Evolutionary conservation across 257 asterid species (phyloP).

Genomic region (Eustoma russellianum): DNA sequence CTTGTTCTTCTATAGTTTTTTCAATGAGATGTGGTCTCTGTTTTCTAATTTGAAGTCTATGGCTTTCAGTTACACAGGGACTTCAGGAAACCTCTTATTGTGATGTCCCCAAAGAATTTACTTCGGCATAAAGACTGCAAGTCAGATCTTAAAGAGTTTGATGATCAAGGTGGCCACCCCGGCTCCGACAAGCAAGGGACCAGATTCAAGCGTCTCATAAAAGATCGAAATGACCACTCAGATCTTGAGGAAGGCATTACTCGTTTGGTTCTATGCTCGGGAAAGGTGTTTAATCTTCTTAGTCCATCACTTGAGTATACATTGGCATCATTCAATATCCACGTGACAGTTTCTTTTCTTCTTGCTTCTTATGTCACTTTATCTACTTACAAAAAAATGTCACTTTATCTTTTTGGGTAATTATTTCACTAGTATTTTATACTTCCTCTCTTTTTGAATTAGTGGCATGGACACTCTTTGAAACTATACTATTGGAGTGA

Average conservation of each 20-base stretch:
- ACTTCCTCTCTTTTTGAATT: no score
- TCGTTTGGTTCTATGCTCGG: constrained; percentile 28
- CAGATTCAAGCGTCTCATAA: constrained; percentile 22
- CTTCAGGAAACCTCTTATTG: constrained; percentile 45
- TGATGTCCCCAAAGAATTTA: constrained; percentile 30
- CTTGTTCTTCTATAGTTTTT: neutral
- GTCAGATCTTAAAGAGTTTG: constrained; percentile 80
- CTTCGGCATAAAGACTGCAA: constrained; percentile 69
- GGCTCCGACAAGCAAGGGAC: constrained; percentile 29
- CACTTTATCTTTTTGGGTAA: no score
- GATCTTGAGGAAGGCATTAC: constrained; percentile 22
- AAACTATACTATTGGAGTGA: no score
- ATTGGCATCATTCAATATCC: neutral
- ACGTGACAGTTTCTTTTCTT: no score
- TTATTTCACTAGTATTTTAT: no score
- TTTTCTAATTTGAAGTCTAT: constrained; percentile 14
- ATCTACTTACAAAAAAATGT: no score
- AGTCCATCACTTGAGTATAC: constrained; percentile 5
- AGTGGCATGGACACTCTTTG: no score
- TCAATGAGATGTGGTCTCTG: neutral
- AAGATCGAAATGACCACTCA: constrained; percentile 19
- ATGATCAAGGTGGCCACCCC: constrained; percentile 37
- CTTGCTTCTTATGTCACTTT: no score
- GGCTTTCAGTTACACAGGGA: constrained; percentile 64
- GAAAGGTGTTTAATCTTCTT: constrained; percentile 37